These are phyloP conservation scores for Polygonum maritimum DNA, from an alignment of 148 eudicot species.

Conservation along the genomic window DNA sequence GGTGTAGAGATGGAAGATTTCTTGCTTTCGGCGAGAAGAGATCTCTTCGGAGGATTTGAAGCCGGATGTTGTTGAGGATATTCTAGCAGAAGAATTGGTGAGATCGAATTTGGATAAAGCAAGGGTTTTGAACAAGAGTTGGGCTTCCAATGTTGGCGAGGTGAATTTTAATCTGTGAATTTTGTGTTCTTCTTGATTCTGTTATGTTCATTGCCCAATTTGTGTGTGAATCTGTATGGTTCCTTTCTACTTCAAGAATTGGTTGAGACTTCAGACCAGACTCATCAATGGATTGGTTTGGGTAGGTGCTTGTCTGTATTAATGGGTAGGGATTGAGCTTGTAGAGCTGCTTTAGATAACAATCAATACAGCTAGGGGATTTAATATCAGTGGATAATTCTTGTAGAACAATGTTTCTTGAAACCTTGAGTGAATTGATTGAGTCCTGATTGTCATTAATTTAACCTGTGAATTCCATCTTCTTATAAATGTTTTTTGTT, in stretches of 20 bases:
- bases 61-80: slow-evolving; percentile 38
- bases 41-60: slow-evolving; percentile 32
- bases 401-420: neutral
- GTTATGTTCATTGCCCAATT: neutral
- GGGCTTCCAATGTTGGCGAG: slow-evolving; percentile 37
- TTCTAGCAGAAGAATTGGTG: slow-evolving; percentile 36
- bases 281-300: neutral
- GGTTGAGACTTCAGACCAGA: neutral
- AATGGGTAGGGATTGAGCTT: too few relatives aligned
- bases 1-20: slow-evolving; percentile 54
- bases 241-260: neutral
- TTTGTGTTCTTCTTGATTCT: neutral
- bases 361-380: neutral
- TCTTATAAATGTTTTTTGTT: neutral
- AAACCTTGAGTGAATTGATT: neutral
- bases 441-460: neutral
- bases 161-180: slow-evolving; percentile 18
- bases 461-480: neutral
- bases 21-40: slow-evolving; percentile 64
- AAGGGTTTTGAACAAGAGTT: slow-evolving; percentile 24
- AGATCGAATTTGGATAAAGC: slow-evolving; percentile 33
- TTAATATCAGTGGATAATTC: neutral
- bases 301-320: too few relatives aligned
- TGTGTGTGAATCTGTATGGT: neutral
- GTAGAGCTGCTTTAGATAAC: too few relatives aligned